Base-by-base conservation (phyloP, 1,139 yeast genomes). In the Taphrina confusa region DNA sequence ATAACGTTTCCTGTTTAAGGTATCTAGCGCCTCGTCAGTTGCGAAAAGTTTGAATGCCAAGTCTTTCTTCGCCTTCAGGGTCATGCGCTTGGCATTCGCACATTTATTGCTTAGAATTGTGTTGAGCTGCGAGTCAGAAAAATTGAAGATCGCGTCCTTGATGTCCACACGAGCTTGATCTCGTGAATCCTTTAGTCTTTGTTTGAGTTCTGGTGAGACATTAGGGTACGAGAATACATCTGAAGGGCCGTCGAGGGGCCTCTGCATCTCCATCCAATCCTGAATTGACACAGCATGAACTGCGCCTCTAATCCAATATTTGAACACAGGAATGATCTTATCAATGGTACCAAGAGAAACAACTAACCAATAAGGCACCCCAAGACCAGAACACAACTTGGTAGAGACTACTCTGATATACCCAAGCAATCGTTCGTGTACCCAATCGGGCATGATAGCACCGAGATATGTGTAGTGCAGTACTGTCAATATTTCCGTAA, bases 381-480 rank as follows among this genome's bases (percentile, higher is more conserved):
- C 58, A 16, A 42, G 51, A 5, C 58, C 58, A 16, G 58, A 54
- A 23, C 58, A 54, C 33, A 54, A 28, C 20, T 34, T 31, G 8
- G 58, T 54, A 18, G 51, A 31, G 18, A 54, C 47, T 25, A 54
- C 51, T 23, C 58, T 34, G 28, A 54, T 33, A 20, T 45, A 42
- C n/a, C 51, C 49, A 11, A 54, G 36, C 9, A 54, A 45, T 31
- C 51, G 30, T 20, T 54, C 58, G 36, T 44, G 51, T 9, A 54
- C 58, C 58, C 58, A 54, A 34, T 42, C 34, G 1, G 58, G 58
- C 58, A 54, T 54, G 34, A 54, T 54, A 8, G 58, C 58, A 16
- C 58, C 58, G 8, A 54, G 27, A 23, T 54, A 54, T 22, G 58
- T 54, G 18, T 54, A 54, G 31, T 54, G 58, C 31, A 54, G 50